phyloP scores from a whole-genome alignment of 352 stramenopile species.

The Pelagophyceae sp. region DNA sequence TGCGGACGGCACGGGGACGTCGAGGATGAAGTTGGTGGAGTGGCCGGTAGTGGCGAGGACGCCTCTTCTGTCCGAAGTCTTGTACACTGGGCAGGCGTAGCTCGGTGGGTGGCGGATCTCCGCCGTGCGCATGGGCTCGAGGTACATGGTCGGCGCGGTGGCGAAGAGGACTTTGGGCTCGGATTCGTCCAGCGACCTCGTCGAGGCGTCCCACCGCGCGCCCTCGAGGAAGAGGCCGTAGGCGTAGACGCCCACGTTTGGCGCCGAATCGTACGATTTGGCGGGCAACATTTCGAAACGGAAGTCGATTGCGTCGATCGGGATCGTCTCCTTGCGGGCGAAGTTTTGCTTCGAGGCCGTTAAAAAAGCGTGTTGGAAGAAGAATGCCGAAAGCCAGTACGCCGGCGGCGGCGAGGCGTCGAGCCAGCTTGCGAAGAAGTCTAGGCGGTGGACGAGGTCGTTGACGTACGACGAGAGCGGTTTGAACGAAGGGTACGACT shows the following conservation, averaged over 20 bases:
- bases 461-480: conserved; percentile 76
- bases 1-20: conserved; percentile 74
- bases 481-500: conserved; percentile 77
- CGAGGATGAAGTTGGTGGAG: conserved; percentile 91
- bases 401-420: conserved; percentile 66
- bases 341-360: conserved; percentile 85
- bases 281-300: conserved; percentile 43
- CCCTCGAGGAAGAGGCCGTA: conserved; percentile 69
- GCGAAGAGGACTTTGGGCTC: conserved; percentile 77
- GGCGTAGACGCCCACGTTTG: conserved; percentile 76
- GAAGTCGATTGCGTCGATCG: conserved; percentile 72
- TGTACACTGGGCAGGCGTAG: conserved; percentile 85
- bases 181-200: conserved; percentile 62
- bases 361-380: conserved; percentile 91
- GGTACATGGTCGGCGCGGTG: conserved; percentile 64
- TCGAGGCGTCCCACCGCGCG: conserved; percentile 68
- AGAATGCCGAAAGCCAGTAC: conserved; percentile 83
- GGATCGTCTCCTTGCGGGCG: conserved; percentile 80
- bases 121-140: not conserved
- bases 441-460: conserved; percentile 64
- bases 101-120: conserved; percentile 26
- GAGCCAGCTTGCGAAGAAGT: conserved; percentile 80
- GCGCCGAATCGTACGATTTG: conserved; percentile 50
- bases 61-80: conserved; percentile 72
- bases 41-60: conserved; percentile 81